Base-by-base conservation (phyloP, 2,329 filamentous ascomycete species). In the Aspergillus persii region DNA sequence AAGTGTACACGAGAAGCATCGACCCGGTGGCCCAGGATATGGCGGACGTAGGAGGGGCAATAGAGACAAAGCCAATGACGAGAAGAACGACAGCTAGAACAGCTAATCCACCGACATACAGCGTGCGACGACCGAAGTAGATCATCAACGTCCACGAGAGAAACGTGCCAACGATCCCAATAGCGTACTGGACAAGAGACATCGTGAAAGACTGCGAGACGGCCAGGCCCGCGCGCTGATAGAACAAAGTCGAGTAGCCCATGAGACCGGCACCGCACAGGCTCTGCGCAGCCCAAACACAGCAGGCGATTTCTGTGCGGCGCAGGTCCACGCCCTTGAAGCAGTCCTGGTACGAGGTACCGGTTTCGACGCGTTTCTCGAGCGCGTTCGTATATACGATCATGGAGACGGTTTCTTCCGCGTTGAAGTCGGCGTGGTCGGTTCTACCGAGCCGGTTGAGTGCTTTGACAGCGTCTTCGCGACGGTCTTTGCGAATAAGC, bases 121-220 rank as follows among this genome's bases (percentile, higher is more conserved):
- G 62, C 1, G 70, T 73, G 8, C 77, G 74, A 6, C 78, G 75
- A 8, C 78, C 78, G 12, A 75, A 62, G 27, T 65, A 64, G 2
- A 61, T 56, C 70, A 79, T 74, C 9, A 76, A 56, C 9, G 74
- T 71, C 83, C 82, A 85, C 4, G 82, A 83, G 1, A 74, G 71
- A 2, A 79, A 69, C 0, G 80, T 84, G 4, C 83, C 83, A 12
- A 83, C 68, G 47, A 81, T 77, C 6, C 79, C 81, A 69, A 89
- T 86, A 46, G 80, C 86, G 63, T 88, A 88, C 70, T 88, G 83
- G 39, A 84, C 86, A 8, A 77, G 59, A 1, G 73, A 70, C 33
- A 80, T 63, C 12, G 68, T 70, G 58, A 79, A 79, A 0, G 77
- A 68, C 48, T 74, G 63, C 3, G 58, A 54, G 7, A 64, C 53